Base-by-base conservation (phyloP, 768 basidiomycete species). In the Ramaria rubella region DNA sequence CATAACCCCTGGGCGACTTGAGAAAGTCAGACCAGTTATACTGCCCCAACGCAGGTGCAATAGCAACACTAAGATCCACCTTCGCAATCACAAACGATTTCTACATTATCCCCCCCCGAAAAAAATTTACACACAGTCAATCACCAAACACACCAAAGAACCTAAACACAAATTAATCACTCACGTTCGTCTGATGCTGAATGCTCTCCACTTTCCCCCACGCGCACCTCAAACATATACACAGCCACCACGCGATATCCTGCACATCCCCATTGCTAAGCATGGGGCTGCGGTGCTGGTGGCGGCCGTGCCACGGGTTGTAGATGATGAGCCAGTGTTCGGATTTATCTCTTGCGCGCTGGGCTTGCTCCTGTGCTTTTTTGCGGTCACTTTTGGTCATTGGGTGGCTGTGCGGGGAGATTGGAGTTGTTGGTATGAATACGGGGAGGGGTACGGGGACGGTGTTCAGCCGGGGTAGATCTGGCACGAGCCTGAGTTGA, bases 261-360 rank as follows among this genome's bases (percentile, higher is more conserved):
- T 40, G 12, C 7, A 54, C 11, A 15, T 54, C 52, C 7, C 26
- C n/a, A 15, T 4, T 4, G 8, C 36, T 54, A 6, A 54, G 19
- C 21, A 7, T n/a, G 12, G 52, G 9, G n/a, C 23, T 19, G 30
- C 34, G 17, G 11, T 26, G 36, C 9, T 9, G 6, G 23, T 36
- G 36, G 19, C 29, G 12, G n/a, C 17, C 12, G 34, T 24, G 23
- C 52, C 52, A 54, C 3, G 52, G 52, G 4, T 43, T 38, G 8
- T 54, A n/a, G 23, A 54, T 19, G 6, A 54, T 38, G 17, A 54
- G 36, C 52, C 52, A 54, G 5, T 54, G 52, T 12, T 54, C 52
- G 11, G 14, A n/a, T 26, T 42, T 54, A 12, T 54, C 26, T 15
- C 36, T 36, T 23, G 21, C 51, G 21, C 51, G 31, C 23, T 11